These are phyloP conservation scores for Niebla homalea DNA, from an alignment of 495 filamentous ascomycete genomes.

Conservation along the genomic window DNA sequence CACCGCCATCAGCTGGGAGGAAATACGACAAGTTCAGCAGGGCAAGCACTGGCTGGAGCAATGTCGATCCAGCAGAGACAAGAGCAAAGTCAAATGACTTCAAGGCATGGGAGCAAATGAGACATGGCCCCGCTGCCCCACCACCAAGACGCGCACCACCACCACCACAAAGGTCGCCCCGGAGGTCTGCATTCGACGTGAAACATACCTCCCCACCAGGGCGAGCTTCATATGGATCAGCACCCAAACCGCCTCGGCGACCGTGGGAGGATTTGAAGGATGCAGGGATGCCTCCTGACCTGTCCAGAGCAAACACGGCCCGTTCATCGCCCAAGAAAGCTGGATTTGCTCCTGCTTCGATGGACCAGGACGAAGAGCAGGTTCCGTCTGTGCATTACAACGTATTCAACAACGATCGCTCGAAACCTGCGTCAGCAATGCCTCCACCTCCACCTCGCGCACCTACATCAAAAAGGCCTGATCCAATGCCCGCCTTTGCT, in stretches of 20 bases:
- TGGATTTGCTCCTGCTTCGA: conserved; percentile 39
- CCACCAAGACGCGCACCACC: conserved; percentile 17
- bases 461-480: conserved; percentile 20
- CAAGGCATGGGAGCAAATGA: conserved; percentile 63
- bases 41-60: conserved; percentile 18
- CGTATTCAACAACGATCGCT: conserved; percentile 24
- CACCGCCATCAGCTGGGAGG: conserved; percentile 37
- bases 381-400: conserved; percentile 39
- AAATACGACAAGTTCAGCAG: conserved; percentile 27
- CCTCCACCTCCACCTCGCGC: conserved; percentile 8
- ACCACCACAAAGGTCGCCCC: conserved; percentile 7
- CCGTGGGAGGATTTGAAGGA: conserved; percentile 33
- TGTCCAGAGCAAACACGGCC: conserved; percentile 30
- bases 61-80: conserved; percentile 28
- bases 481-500: conserved; percentile 2
- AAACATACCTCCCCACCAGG: conserved; percentile 20
- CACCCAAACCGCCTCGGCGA: conserved; percentile 20
- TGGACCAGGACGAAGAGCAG: conserved; percentile 45
- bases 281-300: conserved; percentile 14
- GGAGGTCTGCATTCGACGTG: conserved; percentile 1
- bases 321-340: conserved; percentile 31
- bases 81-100: conserved; percentile 44
- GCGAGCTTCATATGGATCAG: conserved; percentile 22
- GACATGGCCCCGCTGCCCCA: conserved; percentile 23
- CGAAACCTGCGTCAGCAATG: conserved; percentile 16